These are phyloP conservation scores for Phellopilus nigrolimitatus DNA, from an alignment of 1,284 basidiomycete species.

Conservation along the genomic window DNA sequence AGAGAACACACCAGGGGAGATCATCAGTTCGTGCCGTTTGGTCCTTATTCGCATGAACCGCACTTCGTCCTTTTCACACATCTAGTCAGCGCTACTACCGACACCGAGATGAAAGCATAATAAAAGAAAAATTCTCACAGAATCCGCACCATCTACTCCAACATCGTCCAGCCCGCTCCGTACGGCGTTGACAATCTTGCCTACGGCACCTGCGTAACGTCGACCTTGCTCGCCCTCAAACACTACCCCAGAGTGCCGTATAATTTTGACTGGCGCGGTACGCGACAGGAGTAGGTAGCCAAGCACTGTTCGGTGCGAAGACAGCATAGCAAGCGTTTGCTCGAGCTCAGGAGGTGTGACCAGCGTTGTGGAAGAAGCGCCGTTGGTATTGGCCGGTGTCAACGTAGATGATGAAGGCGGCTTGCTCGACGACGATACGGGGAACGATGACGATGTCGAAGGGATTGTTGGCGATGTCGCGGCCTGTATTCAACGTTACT, in stretches of 20 bases:
- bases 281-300: conserved; percentile 83
- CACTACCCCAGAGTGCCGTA: conserved; percentile 77
- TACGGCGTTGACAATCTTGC: conserved; percentile 73
- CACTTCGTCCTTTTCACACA: conserved; percentile 66
- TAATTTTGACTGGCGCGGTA: conserved; percentile 61
- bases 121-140: conserved; percentile 34
- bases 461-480: conserved; percentile 1
- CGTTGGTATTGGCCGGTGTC: not conserved
- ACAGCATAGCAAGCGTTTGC: conserved; percentile 69
- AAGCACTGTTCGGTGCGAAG: conserved; percentile 78
- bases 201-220: conserved; percentile 76
- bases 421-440: not conserved
- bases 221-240: conserved; percentile 85
- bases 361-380: conserved; percentile 4
- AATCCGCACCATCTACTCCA: conserved; percentile 50
- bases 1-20: conserved; percentile 73
- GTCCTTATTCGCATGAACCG: conserved; percentile 89
- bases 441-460: conserved; percentile 11
- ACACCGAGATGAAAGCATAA: not conserved
- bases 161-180: conserved; percentile 70
- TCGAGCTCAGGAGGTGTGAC: conserved; percentile 56
- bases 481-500: not conserved
- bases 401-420: not conserved
- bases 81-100: not conserved
- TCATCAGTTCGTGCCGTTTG: conserved; percentile 88